Evolutionary conservation across 2,329 filamentous ascomycete species (phyloP).

Genomic region (Aspergillus carbonarius): DNA sequence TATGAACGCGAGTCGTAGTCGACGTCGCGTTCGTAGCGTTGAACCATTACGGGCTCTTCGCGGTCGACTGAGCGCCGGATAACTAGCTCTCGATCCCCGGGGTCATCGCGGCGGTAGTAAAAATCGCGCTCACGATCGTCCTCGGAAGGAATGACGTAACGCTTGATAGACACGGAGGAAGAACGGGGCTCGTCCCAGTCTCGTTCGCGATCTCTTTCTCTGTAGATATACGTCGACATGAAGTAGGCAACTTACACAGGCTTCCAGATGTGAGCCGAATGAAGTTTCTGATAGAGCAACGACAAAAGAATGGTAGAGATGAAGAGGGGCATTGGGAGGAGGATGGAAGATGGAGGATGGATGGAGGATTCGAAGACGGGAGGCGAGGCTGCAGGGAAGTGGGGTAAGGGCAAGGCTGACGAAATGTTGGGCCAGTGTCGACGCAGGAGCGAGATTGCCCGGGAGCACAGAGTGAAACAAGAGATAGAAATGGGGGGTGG

Average conservation of each 20-base stretch:
- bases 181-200: conserved; percentile 45
- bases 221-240: conserved; percentile 38
- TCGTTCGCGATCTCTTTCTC: conserved; percentile 41
- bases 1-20: conserved; percentile 47
- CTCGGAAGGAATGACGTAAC: conserved; percentile 53
- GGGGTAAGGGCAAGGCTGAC: conserved; percentile 15
- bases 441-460: not conserved
- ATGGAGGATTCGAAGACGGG: conserved; percentile 1
- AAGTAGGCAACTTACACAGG: conserved; percentile 8
- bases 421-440: not conserved
- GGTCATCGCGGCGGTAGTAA: conserved; percentile 33
- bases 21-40: conserved; percentile 51
- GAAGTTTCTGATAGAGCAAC: not conserved
- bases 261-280: not conserved
- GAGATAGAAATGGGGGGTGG: not conserved
- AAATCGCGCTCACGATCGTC: conserved; percentile 34
- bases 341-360: not conserved
- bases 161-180: conserved; percentile 51
- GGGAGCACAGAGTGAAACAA: not conserved
- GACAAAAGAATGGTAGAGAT: not conserved
- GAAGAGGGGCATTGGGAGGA: conserved; percentile 1
- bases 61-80: conserved; percentile 48
- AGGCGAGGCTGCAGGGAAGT: conserved; percentile 12
- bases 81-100: conserved; percentile 44
- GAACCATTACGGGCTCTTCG: conserved; percentile 39